Percentiles rank a stretch among this genome's conserved stretches.
These are phyloP conservation scores for Beauveria scarabaeidicola DNA, from an alignment of 2,329 filamentous ascomycete genomes.

Conservation along the genomic window DNA sequence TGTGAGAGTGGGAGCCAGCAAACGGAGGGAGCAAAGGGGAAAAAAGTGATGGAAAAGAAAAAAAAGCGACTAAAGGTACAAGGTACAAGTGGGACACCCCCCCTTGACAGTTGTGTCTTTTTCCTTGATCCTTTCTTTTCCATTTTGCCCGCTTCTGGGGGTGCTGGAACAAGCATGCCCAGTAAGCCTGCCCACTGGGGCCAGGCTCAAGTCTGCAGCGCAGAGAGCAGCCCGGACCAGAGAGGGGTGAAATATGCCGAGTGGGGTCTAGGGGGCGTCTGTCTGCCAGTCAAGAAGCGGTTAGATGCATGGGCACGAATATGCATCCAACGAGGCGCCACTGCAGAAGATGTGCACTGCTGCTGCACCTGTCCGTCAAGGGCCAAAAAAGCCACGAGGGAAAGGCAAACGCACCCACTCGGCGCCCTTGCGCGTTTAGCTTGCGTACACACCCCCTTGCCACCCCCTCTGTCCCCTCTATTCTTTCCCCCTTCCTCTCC, in stretches of 20 bases:
- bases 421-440: no score
- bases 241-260: background rate
- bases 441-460: background rate
- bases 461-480: background rate
- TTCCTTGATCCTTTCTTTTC: background rate
- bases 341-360: background rate
- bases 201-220: background rate
- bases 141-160: background rate
- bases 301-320: background rate
- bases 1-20: background rate
- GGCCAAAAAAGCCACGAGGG: slow-evolving; percentile 4
- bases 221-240: background rate
- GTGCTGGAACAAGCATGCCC: background rate
- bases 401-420: background rate
- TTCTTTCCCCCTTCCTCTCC: background rate
- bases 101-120: background rate
- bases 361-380: background rate
- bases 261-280: background rate
- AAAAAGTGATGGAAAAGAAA: background rate
- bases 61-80: background rate
- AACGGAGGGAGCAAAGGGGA: background rate
- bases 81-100: background rate
- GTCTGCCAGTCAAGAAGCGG: background rate
- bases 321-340: slow-evolving; percentile 5
- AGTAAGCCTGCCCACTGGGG: background rate